Evolutionary conservation across 163 green algal genomes (phyloP), one percentile per base, ranked within the genome.

Genomic region (Trebouxiophyceae sp.): DNA sequence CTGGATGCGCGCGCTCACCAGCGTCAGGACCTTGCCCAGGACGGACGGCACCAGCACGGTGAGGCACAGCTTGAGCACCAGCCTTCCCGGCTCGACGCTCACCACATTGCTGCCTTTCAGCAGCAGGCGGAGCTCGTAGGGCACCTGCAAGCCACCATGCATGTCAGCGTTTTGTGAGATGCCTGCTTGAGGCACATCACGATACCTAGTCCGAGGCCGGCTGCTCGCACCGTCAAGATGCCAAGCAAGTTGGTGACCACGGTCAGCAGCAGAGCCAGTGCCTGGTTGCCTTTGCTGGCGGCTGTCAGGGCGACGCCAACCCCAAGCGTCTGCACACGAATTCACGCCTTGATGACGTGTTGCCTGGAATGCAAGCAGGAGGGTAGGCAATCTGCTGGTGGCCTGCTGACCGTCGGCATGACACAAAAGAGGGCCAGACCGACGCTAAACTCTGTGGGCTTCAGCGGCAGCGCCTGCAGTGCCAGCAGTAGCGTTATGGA

Each of bases 161-260:
- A 89, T 32, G 73, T 88, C 89, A 33, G 79, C 84, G 23, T n/a
- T n/a, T n/a, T n/a, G n/a, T n/a, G n/a, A n/a, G n/a, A n/a, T n/a
- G n/a, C n/a, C n/a, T n/a, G n/a, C n/a, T n/a, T n/a, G n/a, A n/a
- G 26, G 28, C 28, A 4, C 56, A 45, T 60, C 27, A 33, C 16
- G 22, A 60, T 60, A 62, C 7, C 45, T 64, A 2, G 64, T 24
- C 28, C 69, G 75, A n/a, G 45, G n/a, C n/a, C n/a, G n/a, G n/a
- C n/a, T n/a, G n/a, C n/a, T n/a, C n/a, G n/a, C n/a, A 82, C 74
- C 2, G 79, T 89, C 26, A 86, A 70, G 28, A 89, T 76, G 12
- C 70, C 81, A 5, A 84, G 46, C 28, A 89, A 32, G 73, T 88
- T 89, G 33, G 79, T 85, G 23, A 24, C 59, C 4, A 84, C 74